phyloP scores from a whole-genome alignment of 768 basidiomycete species.

The Boletus sp. region DNA sequence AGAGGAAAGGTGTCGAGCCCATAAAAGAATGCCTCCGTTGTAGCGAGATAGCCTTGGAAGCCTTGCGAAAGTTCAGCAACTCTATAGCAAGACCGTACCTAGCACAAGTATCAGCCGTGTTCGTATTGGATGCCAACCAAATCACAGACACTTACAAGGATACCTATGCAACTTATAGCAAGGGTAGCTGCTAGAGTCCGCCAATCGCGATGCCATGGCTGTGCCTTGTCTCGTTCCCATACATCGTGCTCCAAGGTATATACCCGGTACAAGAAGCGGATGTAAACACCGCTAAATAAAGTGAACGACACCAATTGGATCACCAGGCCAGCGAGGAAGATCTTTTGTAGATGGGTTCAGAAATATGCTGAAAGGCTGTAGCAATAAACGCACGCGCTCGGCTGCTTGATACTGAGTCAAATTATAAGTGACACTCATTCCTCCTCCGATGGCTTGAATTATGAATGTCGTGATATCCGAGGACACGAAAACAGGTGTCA shows the following conservation, averaged over 20 bases:
- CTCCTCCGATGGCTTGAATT: slow-evolving; percentile 46
- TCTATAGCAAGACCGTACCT: slow-evolving; percentile 66
- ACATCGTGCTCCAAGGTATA: slow-evolving; percentile 29
- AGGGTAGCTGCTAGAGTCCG: slow-evolving; percentile 49
- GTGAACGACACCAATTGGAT: slow-evolving; percentile 54
- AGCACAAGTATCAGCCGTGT: neutral
- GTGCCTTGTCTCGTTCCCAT: slow-evolving; percentile 38
- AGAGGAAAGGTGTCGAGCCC: slow-evolving; percentile 65
- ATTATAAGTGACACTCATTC: slow-evolving; percentile 1
- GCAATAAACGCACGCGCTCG: slow-evolving; percentile 33
- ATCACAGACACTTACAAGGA: slow-evolving; percentile 45
- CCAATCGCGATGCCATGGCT: slow-evolving; percentile 57
- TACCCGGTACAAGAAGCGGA: slow-evolving; percentile 49
- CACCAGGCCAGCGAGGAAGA: slow-evolving; percentile 56
- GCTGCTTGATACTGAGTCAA: slow-evolving; percentile 25
- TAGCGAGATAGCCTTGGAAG: slow-evolving; percentile 53
- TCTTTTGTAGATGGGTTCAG: slow-evolving; percentile 46
- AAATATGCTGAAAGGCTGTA: neutral
- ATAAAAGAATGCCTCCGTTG: slow-evolving; percentile 62
- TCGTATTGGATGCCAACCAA: neutral
- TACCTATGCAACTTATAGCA: slow-evolving; percentile 55
- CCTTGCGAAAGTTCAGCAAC: slow-evolving; percentile 62
- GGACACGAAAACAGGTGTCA: slow-evolving; percentile 57
- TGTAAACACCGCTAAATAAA: slow-evolving; percentile 44
- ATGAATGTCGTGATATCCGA: slow-evolving; percentile 66